A percentile compares a stretch with the other conserved stretches of the same genome.
phyloP scores from a whole-genome alignment of 2,329 filamentous ascomycete species.

The Sarocladium strictum region DNA sequence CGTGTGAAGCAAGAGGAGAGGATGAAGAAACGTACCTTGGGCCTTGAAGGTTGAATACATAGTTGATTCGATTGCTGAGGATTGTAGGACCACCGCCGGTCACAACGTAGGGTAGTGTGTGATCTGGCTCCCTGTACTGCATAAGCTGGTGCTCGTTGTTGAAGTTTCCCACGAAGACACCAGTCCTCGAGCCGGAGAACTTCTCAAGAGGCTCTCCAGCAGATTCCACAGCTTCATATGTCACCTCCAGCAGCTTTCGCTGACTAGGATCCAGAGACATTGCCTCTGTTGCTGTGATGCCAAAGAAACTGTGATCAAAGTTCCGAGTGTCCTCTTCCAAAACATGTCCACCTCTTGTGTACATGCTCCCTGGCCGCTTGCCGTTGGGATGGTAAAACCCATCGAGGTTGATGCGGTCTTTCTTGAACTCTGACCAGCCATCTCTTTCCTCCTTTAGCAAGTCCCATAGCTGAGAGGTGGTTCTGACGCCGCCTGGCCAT shows the following conservation, averaged over 20 bases:
- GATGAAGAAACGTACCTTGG: too few species aligned
- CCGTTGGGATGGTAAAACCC: background rate
- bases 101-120: background rate
- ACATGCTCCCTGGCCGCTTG: background rate
- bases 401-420: too few species aligned
- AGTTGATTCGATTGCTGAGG: conserved; percentile 11
- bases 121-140: background rate
- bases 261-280: conserved; percentile 36
- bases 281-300: conserved; percentile 31
- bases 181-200: conserved; percentile 8
- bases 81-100: conserved; percentile 9
- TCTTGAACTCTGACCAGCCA: too few species aligned
- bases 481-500: too few species aligned
- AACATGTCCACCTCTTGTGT: background rate
- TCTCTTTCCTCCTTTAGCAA: too few species aligned
- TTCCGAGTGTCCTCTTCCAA: background rate
- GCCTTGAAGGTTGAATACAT: conserved; percentile 12
- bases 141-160: conserved; percentile 6
- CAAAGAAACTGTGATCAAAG: conserved; percentile 21
- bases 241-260: conserved; percentile 16
- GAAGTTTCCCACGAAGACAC: conserved; percentile 17
- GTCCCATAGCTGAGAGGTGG: too few species aligned
- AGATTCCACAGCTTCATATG: background rate
- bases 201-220: background rate
- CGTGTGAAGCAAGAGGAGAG: too few species aligned